These are phyloP conservation scores for Tagetes erecta DNA, from an alignment of 129 eudicot genomes.

Conservation along the genomic window DNA sequence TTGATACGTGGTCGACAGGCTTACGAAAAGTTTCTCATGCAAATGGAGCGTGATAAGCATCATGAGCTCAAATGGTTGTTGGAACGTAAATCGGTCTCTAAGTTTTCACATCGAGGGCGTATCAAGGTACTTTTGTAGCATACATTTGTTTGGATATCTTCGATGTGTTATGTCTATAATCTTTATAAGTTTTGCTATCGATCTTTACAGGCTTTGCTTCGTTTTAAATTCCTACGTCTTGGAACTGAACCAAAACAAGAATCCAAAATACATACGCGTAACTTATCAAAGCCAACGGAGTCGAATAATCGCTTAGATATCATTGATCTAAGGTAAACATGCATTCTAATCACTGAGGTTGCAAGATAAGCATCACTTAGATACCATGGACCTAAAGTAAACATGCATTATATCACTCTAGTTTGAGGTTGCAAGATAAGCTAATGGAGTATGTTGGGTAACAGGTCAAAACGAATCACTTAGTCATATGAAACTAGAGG, in stretches of 20 bases:
- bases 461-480: background rate
- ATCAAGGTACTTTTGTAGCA: constrained; percentile 46
- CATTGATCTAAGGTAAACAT: constrained; percentile 31
- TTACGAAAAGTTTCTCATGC: constrained; percentile 46
- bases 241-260: constrained; percentile 35
- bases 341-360: background rate
- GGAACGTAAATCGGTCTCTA: constrained; percentile 53
- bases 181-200: background rate
- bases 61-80: constrained; percentile 54
- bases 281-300: constrained; percentile 25
- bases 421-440: background rate
- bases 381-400: constrained; percentile 37
- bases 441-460: background rate
- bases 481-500: background rate
- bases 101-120: constrained; percentile 68
- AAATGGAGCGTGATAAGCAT: constrained; percentile 54
- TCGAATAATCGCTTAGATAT: constrained; percentile 32
- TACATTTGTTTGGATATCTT: background rate
- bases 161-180: background rate
- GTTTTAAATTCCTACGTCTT: constrained; percentile 49
- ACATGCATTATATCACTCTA: background rate
- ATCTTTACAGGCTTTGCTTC: constrained; percentile 55
- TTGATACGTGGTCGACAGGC: constrained; percentile 70
- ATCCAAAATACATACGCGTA: constrained; percentile 21
- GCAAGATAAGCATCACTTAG: background rate